These are phyloP conservation scores for Poterioochromonas sp. DNA, from an alignment of 352 stramenopile genomes.

Conservation along the genomic window DNA sequence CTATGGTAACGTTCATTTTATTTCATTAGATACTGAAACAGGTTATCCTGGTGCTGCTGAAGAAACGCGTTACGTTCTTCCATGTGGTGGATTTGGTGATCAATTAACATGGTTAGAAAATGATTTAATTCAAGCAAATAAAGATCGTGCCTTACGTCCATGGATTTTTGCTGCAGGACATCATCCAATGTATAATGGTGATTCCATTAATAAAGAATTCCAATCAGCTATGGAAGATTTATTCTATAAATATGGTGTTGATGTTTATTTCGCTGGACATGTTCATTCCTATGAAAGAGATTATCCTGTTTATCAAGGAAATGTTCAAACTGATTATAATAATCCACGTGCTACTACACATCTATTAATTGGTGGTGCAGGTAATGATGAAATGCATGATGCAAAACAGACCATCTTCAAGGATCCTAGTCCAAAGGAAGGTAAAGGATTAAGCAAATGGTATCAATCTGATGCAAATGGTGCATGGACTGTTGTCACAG, in stretches of 20 bases:
- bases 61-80: conserved; percentile 39
- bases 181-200: conserved; percentile 57
- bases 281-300: conserved; percentile 70
- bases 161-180: conserved; percentile 66
- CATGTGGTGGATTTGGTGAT: conserved; percentile 48
- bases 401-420: not conserved
- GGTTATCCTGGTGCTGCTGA: conserved; percentile 40
- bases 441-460: not conserved
- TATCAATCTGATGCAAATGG: not conserved
- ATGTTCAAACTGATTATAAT: conserved; percentile 49
- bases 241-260: conserved; percentile 69
- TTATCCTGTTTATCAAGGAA: conserved; percentile 16
- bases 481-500: conserved; percentile 25
- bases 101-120: conserved; percentile 49
- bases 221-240: conserved; percentile 64
- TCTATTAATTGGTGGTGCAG: conserved; percentile 55
- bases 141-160: conserved; percentile 50
- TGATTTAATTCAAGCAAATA: conserved; percentile 54
- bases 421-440: not conserved
- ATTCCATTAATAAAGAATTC: conserved; percentile 47
- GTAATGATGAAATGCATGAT: conserved; percentile 51
- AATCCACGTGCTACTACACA: conserved; percentile 58
- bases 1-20: conserved; percentile 65
- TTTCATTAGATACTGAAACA: conserved; percentile 66
- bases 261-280: conserved; percentile 68